Percentiles rank a stretch among this genome's conserved stretches.
Conservation (phyloP, 805 yeast species). For the Grigorovia yakushimaensis region DNA sequence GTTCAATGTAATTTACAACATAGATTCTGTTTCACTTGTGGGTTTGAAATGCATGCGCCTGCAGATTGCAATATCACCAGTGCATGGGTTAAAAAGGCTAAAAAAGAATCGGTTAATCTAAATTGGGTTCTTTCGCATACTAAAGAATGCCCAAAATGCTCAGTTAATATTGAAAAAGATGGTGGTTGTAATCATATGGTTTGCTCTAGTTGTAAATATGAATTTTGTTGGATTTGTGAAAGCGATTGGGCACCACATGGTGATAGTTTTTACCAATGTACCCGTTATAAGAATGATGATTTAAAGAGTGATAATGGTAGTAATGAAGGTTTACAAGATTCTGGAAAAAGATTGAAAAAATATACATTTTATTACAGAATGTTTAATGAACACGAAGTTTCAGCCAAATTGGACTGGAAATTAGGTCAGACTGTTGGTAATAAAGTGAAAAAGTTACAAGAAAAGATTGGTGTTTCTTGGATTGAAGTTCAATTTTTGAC, state of each 20-base stretch:
- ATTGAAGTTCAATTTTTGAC: slow-evolving; percentile 77
- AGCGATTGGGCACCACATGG: slow-evolving; percentile 69
- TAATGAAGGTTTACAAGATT: slow-evolving; percentile 22
- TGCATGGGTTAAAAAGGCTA: slow-evolving; percentile 69
- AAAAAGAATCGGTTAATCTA: slow-evolving; percentile 79
- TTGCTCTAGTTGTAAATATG: slow-evolving; percentile 64
- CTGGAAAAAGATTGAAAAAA: slow-evolving; percentile 37
- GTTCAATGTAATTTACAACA: slow-evolving; percentile 62
- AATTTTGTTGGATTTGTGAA: slow-evolving; percentile 92
- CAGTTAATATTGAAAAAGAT: slow-evolving; percentile 71
- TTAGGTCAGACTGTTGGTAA: slow-evolving; percentile 54
- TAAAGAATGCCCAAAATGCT: slow-evolving; percentile 77
- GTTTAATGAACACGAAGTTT: slow-evolving; percentile 65
- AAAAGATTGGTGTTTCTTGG: slow-evolving; percentile 61
- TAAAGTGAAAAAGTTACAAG: slow-evolving; percentile 57
- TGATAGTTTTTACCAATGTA: slow-evolving; percentile 56
- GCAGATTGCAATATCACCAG: slow-evolving; percentile 64
- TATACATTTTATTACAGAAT: slow-evolving; percentile 70
- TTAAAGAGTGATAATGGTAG: slow-evolving; percentile 8
- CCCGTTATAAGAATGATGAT: slow-evolving; percentile 41
- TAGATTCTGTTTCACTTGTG: slow-evolving; percentile 71
- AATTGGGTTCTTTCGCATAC: slow-evolving; percentile 84
- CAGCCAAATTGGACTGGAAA: slow-evolving; percentile 60
- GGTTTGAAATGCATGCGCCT: slow-evolving; percentile 70
- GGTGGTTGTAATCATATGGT: slow-evolving; percentile 98